These are phyloP conservation scores for Coelastrella sp. DNA, from an alignment of 139 green algal species.

Conservation along the genomic window DNA sequence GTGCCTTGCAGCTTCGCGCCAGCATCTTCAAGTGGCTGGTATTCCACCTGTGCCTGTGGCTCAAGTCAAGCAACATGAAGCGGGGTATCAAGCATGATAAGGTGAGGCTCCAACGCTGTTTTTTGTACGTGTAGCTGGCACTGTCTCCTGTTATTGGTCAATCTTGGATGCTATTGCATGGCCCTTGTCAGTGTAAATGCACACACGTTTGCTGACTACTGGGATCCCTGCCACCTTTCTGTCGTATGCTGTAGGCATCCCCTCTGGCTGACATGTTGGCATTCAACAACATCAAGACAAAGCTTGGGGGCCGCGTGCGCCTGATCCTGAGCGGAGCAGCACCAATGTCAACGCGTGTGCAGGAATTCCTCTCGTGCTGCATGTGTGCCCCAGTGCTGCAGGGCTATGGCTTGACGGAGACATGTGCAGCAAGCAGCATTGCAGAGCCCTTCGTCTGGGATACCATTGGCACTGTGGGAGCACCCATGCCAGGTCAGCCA, in stretches of 20 bases:
- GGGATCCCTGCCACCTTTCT: background rate
- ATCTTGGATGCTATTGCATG: too few species aligned
- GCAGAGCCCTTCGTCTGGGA: conserved; percentile 59
- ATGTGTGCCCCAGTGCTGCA: conserved; percentile 74
- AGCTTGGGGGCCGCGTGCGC: conserved; percentile 73
- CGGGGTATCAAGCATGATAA: conserved; percentile 49
- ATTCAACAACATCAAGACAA: conserved; percentile 82
- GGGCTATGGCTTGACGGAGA: conserved; percentile 95
- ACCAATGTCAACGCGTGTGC: conserved; percentile 64
- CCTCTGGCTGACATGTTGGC: conserved; percentile 81
- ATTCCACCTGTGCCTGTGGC: conserved; percentile 57
- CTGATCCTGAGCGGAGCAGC: conserved; percentile 74
- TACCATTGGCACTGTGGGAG: conserved; percentile 81
- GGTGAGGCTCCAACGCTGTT: conserved; percentile 25
- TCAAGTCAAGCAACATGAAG: conserved; percentile 64
- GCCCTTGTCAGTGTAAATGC: too few species aligned
- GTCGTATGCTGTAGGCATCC: conserved; percentile 65
- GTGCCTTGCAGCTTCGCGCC: conserved; percentile 40
- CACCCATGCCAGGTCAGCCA: conserved; percentile 66
- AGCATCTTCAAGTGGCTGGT: conserved; percentile 50
- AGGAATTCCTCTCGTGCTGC: conserved; percentile 76
- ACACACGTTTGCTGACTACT: too few species aligned
- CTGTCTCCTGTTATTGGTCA: background rate
- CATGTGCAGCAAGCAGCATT: conserved; percentile 87
- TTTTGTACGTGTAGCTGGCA: background rate